Conservation (phyloP, 306 rosid species). For the Pyrus pyrifolia region DNA sequence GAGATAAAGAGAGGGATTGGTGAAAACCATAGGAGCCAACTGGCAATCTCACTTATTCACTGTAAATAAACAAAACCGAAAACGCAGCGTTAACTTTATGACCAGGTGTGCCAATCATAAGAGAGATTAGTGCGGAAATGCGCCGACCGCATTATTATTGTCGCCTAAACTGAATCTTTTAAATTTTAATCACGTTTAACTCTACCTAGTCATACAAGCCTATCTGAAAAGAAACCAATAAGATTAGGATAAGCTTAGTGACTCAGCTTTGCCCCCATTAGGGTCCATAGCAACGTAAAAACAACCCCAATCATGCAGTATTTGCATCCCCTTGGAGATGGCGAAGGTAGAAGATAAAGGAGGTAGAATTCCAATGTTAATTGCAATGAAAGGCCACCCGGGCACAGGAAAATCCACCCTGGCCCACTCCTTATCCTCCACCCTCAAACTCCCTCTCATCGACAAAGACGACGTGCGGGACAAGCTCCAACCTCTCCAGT, state of each 20-base stretch:
- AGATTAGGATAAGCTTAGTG: background rate
- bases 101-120: background rate
- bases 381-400: conserved; percentile 75
- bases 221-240: background rate
- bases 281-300: background rate
- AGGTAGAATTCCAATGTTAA: conserved; percentile 15
- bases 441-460: conserved; percentile 44
- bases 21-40: too few species aligned
- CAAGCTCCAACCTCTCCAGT: background rate
- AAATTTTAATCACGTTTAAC: too few species aligned
- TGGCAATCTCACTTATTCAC: background rate
- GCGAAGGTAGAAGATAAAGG: background rate
- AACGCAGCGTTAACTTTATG: background rate
- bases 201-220: fast-evolving
- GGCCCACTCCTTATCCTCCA: conserved; percentile 35
- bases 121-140: too few species aligned
- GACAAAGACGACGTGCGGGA: conserved; percentile 66
- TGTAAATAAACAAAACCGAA: background rate
- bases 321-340: background rate
- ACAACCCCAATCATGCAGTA: background rate
- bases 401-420: conserved; percentile 55
- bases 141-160: too few species aligned
- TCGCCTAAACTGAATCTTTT: too few species aligned
- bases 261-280: background rate
- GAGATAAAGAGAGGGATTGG: too few species aligned